phyloP scores from a whole-genome alignment of 352 stramenopile species.

The Pythium inflatum region DNA sequence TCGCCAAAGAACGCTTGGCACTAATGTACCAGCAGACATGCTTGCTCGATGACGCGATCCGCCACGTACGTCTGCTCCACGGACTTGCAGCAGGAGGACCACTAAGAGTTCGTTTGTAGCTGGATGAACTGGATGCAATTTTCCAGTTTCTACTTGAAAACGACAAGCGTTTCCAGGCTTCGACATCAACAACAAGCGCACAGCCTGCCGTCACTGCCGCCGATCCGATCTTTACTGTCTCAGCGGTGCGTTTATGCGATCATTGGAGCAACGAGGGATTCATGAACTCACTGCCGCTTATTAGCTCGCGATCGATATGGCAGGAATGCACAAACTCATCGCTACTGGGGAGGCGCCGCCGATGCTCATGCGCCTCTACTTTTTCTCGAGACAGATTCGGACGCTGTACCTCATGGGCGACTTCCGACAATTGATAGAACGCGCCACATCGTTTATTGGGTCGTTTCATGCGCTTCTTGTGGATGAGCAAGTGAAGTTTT shows the following conservation, averaged over 20 bases:
- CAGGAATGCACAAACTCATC: constrained; percentile 54
- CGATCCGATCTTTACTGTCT: constrained; percentile 62
- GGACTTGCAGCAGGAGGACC: no score
- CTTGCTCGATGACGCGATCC: constrained; percentile 79
- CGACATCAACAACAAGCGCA: background rate
- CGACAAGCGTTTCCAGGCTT: constrained; percentile 25
- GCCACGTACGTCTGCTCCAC: constrained; percentile 76
- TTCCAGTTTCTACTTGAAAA: constrained; percentile 40
- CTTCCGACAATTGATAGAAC: constrained; percentile 63
- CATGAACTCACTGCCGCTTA: background rate
- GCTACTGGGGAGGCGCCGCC: constrained; percentile 54
- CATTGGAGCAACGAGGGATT: no score
- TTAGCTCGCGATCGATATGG: constrained; percentile 69
- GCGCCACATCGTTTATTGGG: constrained; percentile 59
- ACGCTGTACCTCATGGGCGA: constrained; percentile 76
- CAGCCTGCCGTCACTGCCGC: constrained; percentile 24
- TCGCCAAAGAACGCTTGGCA: constrained; percentile 77
- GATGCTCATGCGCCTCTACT: constrained; percentile 66
- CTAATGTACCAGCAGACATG: constrained; percentile 88
- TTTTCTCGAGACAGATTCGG: constrained; percentile 79
- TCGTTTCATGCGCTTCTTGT: constrained; percentile 49
- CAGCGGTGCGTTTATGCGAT: constrained; percentile 58
- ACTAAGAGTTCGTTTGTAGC: constrained; percentile 34
- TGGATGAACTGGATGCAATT: constrained; percentile 84
- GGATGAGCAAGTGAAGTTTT: constrained; percentile 29